Evolutionary conservation across 805 yeast genomes (phyloP).

Genomic region (Jamesozyma hellenica): DNA sequence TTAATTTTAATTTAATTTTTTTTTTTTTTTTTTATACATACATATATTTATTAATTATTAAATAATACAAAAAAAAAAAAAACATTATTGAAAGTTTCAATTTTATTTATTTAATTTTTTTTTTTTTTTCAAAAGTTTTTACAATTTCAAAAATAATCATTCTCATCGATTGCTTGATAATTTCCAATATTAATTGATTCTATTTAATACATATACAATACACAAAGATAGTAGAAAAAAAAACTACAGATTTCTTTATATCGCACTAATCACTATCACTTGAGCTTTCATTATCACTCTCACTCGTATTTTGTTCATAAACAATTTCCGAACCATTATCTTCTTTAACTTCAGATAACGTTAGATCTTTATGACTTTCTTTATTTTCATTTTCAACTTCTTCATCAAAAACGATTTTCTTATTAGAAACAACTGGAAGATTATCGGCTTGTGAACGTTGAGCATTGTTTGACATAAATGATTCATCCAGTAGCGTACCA

Average conservation of each 20-base stretch:
- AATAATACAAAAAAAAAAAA: too few relatives aligned
- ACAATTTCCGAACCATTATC: conserved; percentile 29
- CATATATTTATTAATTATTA: too few relatives aligned
- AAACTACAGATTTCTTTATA: not conserved
- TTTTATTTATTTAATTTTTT: too few relatives aligned
- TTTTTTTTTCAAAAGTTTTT: too few relatives aligned
- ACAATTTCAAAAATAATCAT: too few relatives aligned
- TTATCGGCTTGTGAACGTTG: conserved; percentile 40
- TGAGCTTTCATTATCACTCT: conserved; percentile 18
- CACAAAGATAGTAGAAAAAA: not conserved
- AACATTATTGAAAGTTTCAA: too few relatives aligned
- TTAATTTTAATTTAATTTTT: too few relatives aligned
- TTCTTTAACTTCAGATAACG: conserved; percentile 26
- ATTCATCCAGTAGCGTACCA: conserved; percentile 55
- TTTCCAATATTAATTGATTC: too few relatives aligned
- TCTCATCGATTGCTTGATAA: too few relatives aligned
- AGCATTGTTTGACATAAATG: conserved; percentile 7
- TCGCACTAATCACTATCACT: conserved; percentile 16
- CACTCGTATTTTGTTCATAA: conserved; percentile 27
- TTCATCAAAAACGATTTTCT: conserved; percentile 43
- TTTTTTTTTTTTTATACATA: too few relatives aligned
- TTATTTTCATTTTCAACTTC: conserved; percentile 30
- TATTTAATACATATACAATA: too few relatives aligned
- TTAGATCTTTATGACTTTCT: conserved; percentile 29
- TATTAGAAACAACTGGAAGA: conserved; percentile 41